Conservation (phyloP, 2,329 filamentous ascomycete genomes). For the Microdochium paspali region DNA sequence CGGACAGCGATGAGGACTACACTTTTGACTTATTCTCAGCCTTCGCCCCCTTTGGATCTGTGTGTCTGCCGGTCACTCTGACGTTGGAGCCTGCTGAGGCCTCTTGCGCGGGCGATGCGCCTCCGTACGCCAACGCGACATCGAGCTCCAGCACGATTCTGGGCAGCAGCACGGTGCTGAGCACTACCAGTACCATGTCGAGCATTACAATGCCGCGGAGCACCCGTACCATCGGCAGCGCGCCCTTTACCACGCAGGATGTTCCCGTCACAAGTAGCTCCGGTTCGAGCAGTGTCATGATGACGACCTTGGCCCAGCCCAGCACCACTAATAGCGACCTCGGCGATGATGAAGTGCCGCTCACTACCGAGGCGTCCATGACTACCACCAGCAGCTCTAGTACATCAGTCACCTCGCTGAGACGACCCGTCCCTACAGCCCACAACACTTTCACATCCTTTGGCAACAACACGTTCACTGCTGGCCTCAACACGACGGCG, state of each 20-base stretch:
- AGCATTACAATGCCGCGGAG: too few species aligned
- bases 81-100: slow-evolving; percentile 10
- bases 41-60: slow-evolving; percentile 9
- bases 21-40: slow-evolving; percentile 15
- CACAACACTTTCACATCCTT: neutral
- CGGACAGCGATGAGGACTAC: slow-evolving; percentile 5
- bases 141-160: neutral
- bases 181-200: too few species aligned
- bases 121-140: neutral
- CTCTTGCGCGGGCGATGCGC: slow-evolving; percentile 4
- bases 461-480: neutral
- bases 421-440: neutral
- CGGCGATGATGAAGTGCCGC: too few species aligned
- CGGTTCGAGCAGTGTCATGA: too few species aligned
- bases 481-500: neutral
- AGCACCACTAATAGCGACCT: too few species aligned
- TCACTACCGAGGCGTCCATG: neutral
- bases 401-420: neutral
- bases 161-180: too few species aligned
- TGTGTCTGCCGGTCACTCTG: slow-evolving; percentile 12
- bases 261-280: too few species aligned
- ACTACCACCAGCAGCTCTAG: neutral
- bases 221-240: too few species aligned
- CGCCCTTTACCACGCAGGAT: too few species aligned
- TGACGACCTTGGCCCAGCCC: too few species aligned